Conservation (phyloP, 495 filamentous ascomycete genomes). For the Penicillium paradoxum region DNA sequence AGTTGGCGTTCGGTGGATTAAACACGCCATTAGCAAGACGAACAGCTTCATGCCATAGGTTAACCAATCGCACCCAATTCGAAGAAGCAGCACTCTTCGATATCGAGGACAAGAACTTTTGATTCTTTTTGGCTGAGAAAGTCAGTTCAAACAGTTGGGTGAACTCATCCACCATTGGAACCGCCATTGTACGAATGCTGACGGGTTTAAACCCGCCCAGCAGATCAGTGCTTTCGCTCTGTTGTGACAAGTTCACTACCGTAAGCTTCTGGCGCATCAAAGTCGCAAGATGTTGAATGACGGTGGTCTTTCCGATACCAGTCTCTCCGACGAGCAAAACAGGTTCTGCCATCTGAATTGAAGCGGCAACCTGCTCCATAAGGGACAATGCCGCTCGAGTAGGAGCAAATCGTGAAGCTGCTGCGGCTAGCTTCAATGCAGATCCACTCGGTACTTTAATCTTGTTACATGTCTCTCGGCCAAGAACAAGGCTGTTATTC, state of each 20-base stretch:
- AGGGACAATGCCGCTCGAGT: constrained; percentile 41
- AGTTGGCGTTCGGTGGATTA: constrained; percentile 31
- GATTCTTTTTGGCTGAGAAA: constrained; percentile 81
- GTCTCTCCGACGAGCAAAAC: constrained; percentile 94
- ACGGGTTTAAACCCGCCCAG: constrained; percentile 95
- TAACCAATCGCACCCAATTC: constrained; percentile 78
- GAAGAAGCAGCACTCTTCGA: constrained; percentile 71
- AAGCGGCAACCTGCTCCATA: constrained; percentile 80
- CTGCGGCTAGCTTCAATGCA: constrained; percentile 27
- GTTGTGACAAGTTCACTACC: constrained; percentile 92
- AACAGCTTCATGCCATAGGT: constrained; percentile 82
- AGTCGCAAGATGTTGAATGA: constrained; percentile 86
- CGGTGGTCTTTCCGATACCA: constrained; percentile 94
- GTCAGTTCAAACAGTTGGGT: constrained; percentile 81
- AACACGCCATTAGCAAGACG: constrained; percentile 76
- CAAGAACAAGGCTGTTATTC: constrained; percentile 56
- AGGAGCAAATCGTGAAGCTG: constrained; percentile 41
- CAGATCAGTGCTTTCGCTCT: constrained; percentile 90
- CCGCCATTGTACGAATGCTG: constrained; percentile 77
- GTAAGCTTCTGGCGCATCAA: constrained; percentile 75
- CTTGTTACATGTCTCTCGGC: constrained; percentile 55
- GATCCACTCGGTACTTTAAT: constrained; percentile 38
- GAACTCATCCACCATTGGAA: constrained; percentile 91
- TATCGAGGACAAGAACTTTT: constrained; percentile 74
- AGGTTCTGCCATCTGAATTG: constrained; percentile 79